Conservation (phyloP, 306 rosid genomes). For the Mucuna pruriens region DNA sequence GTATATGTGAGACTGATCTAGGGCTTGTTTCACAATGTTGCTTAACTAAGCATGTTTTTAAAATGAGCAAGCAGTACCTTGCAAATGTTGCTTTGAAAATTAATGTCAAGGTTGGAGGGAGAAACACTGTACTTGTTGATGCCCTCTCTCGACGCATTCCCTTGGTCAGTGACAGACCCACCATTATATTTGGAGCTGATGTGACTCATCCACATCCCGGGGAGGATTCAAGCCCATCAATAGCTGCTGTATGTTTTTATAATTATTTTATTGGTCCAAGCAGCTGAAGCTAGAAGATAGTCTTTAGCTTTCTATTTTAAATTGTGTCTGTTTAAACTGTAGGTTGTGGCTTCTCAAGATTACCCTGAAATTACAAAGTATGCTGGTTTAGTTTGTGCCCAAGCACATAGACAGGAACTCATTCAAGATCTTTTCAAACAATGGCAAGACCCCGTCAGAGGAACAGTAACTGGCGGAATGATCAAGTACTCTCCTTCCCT, state of each 20-base stretch:
- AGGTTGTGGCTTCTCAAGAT: constrained; percentile 99
- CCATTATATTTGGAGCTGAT: constrained; percentile 98
- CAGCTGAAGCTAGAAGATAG: neutral
- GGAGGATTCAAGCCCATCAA: constrained; percentile 96
- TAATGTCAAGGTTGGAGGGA: constrained; percentile 96
- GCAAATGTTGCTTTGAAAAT: constrained; percentile 94
- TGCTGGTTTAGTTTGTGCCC: constrained; percentile 96
- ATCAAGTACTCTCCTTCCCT: constrained; percentile 61
- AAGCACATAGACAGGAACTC: constrained; percentile 96
- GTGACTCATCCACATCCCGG: constrained; percentile 99
- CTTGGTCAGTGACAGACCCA: constrained; percentile 87
- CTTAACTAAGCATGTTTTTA: constrained; percentile 81
- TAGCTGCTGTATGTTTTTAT: constrained; percentile 79
- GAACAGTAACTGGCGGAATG: constrained; percentile 93
- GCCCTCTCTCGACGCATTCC: constrained; percentile 91
- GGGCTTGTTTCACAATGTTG: constrained; percentile 97
- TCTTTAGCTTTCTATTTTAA: neutral
- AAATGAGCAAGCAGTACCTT: constrained; percentile 89
- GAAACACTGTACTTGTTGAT: constrained; percentile 96
- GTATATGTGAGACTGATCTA: constrained; percentile 95
- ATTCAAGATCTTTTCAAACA: constrained; percentile 90
- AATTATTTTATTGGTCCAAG: neutral
- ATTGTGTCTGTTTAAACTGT: neutral
- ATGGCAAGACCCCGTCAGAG: constrained; percentile 94
- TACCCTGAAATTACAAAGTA: constrained; percentile 98